Evolutionary conservation across 1,284 basidiomycete species (phyloP).

Genomic region (Mycosarcoma mackinlayi): DNA sequence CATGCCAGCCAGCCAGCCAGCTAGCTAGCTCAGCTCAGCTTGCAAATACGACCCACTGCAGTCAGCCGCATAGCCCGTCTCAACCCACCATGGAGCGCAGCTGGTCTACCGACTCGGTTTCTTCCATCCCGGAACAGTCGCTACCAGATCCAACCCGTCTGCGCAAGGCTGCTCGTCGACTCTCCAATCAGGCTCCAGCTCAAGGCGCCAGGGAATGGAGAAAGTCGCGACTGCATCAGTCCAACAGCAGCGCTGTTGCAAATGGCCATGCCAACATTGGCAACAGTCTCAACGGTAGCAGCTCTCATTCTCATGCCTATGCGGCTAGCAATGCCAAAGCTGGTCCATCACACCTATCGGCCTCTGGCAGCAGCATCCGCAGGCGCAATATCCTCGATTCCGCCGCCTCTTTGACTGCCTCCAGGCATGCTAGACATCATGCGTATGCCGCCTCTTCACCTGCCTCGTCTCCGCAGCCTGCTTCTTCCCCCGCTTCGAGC

Average conservation of each 20-base stretch:
- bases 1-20: background rate
- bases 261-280: slow-evolving; percentile 2
- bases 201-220: slow-evolving; percentile 47
- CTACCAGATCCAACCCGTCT: slow-evolving; percentile 33
- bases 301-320: slow-evolving; percentile 1
- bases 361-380: slow-evolving; percentile 10
- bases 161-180: slow-evolving; percentile 43
- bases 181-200: slow-evolving; percentile 38
- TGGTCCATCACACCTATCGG: slow-evolving; percentile 21
- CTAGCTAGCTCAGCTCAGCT: background rate
- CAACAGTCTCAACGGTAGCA: background rate
- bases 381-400: slow-evolving; percentile 43
- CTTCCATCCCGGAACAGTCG: slow-evolving; percentile 33
- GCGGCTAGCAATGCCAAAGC: slow-evolving; percentile 24
- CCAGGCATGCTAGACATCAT: slow-evolving; percentile 16
- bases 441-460: slow-evolving; percentile 11
- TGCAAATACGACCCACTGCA: background rate
- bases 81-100: slow-evolving; percentile 39
- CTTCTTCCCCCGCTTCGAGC: slow-evolving; percentile 25
- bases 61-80: background rate
- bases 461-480: slow-evolving; percentile 22
- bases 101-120: slow-evolving; percentile 50
- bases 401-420: slow-evolving; percentile 11
- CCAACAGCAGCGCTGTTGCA: slow-evolving; percentile 1
- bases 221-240: slow-evolving; percentile 23